phyloP scores from a whole-genome alignment of 805 yeast species.

The Wickerhamomyces ciferrii region DNA sequence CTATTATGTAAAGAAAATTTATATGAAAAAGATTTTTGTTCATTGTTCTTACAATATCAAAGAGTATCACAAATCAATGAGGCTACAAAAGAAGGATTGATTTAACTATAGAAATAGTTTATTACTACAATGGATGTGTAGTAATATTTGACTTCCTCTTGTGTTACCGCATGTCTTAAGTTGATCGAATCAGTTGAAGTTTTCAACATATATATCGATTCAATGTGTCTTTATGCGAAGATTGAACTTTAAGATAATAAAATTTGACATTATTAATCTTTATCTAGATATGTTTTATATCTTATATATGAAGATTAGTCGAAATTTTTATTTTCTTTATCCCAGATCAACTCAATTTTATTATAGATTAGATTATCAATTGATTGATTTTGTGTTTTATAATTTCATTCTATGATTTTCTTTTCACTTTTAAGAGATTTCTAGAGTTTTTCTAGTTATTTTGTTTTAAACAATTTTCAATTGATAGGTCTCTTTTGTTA shows the following conservation, averaged over 20 bases:
- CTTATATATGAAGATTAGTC: neutral
- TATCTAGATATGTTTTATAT: constrained; percentile 1
- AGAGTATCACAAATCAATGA: too few relatives aligned
- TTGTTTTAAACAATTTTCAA: neutral
- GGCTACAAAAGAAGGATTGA: neutral
- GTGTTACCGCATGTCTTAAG: constrained; percentile 18
- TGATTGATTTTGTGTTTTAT: neutral
- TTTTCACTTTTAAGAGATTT: neutral
- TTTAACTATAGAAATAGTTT: neutral
- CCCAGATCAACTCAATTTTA: neutral
- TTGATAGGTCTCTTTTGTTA: neutral
- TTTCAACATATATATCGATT: constrained; percentile 15
- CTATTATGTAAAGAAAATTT: too few relatives aligned
- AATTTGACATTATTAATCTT: neutral
- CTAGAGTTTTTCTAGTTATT: neutral
- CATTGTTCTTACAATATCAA: too few relatives aligned
- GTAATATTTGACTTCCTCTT: neutral
- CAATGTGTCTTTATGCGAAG: constrained; percentile 28
- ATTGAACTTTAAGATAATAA: constrained; percentile 4
- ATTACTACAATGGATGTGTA: neutral
- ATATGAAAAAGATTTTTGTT: too few relatives aligned
- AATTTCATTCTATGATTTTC: too few relatives aligned
- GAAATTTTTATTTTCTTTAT: neutral
- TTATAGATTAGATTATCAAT: neutral
- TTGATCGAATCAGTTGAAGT: constrained; percentile 11